A percentile compares a stretch with the other conserved stretches of the same genome.
These are phyloP conservation scores for Termitomyces titanicus DNA, from an alignment of 768 basidiomycete genomes.

Conservation along the genomic window DNA sequence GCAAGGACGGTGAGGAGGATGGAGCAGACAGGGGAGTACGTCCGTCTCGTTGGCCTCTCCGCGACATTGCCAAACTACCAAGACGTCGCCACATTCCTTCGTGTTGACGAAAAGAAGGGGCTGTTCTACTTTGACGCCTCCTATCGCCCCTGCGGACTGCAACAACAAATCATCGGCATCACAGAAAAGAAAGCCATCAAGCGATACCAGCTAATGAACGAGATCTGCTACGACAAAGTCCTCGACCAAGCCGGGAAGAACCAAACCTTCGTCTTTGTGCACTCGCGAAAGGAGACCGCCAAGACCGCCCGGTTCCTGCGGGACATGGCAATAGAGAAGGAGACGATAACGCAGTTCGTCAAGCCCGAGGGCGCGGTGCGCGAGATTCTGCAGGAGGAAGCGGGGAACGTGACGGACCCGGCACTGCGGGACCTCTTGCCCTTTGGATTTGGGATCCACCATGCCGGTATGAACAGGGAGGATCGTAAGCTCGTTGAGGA, in stretches of 20 bases:
- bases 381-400: constrained; percentile 86
- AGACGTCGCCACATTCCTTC: constrained; percentile 96
- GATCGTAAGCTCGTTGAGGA: constrained; percentile 93
- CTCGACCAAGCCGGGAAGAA: constrained; percentile 87
- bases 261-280: constrained; percentile 94
- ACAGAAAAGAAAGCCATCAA: constrained; percentile 99
- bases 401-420: constrained; percentile 74
- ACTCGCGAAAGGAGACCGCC: constrained; percentile 97
- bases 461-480: constrained; percentile 92
- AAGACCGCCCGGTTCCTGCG: constrained; percentile 95
- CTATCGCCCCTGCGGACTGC: constrained; percentile 90
- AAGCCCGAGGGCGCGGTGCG: constrained; percentile 89
- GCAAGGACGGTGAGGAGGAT: constrained; percentile 88
- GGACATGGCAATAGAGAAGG: constrained; percentile 94
- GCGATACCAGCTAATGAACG: constrained; percentile 96
- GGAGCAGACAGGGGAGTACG: constrained; percentile 92
- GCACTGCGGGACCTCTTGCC: constrained; percentile 88
- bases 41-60: constrained; percentile 91
- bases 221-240: constrained; percentile 98
- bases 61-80: constrained; percentile 98
- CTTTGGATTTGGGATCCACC: constrained; percentile 97
- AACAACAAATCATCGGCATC: constrained; percentile 95
- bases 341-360: constrained; percentile 94
- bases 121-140: constrained; percentile 97
- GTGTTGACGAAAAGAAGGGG: constrained; percentile 88